These are phyloP conservation scores for Erythrobasidium hasegawianum DNA, from an alignment of 1,284 basidiomycete genomes.

Conservation along the genomic window DNA sequence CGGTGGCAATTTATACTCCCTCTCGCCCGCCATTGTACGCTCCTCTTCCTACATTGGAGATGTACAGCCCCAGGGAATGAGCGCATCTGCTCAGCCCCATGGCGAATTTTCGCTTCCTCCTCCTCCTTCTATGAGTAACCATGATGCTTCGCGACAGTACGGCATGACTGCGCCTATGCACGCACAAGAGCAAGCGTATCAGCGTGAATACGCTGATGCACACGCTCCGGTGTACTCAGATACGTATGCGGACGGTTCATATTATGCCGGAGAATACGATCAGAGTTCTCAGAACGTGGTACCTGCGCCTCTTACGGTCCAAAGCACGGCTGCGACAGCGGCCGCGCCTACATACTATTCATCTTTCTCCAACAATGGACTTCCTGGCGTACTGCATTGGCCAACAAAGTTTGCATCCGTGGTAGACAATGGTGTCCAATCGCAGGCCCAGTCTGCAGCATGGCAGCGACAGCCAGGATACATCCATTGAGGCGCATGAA, in stretches of 20 bases:
- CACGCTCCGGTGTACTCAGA: background rate
- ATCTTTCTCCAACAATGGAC: slow-evolving; percentile 32
- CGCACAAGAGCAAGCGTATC: background rate
- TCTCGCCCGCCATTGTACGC: background rate
- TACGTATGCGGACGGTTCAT: too few relatives aligned
- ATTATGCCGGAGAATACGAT: background rate
- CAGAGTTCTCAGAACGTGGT: background rate
- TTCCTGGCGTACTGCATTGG: slow-evolving; percentile 24
- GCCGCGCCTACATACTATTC: slow-evolving; percentile 19
- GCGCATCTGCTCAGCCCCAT: background rate
- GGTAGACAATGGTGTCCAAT: too few relatives aligned
- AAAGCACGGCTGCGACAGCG: background rate
- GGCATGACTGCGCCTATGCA: background rate
- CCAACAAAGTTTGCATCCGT: background rate
- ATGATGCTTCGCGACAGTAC: background rate
- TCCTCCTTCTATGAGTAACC: background rate
- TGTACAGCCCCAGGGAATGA: background rate
- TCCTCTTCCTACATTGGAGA: background rate
- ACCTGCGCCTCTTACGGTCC: background rate
- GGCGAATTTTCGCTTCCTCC: background rate
- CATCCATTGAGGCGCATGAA: too few relatives aligned
- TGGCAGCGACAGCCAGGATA: too few relatives aligned
- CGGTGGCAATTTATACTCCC: background rate
- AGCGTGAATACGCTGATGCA: background rate
- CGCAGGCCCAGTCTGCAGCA: too few relatives aligned